phyloP scores from a whole-genome alignment of 495 filamentous ascomycete genomes.

The Penicillium samsonianum region DNA sequence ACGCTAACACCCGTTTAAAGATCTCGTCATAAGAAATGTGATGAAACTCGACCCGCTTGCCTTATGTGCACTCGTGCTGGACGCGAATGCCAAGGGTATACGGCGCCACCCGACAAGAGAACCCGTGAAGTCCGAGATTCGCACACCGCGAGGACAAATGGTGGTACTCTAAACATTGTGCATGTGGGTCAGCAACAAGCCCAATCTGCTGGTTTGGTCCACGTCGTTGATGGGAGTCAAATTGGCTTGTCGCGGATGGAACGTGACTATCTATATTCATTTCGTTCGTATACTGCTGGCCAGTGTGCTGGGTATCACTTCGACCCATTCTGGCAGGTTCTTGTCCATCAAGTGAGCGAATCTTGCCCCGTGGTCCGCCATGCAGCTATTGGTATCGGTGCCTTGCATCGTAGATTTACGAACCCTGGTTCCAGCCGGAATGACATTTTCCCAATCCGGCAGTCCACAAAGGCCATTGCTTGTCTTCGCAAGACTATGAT shows the following conservation, averaged over 20 bases:
- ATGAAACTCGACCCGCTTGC: conserved; percentile 58
- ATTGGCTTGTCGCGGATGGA: conserved; percentile 11
- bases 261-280: conserved; percentile 10
- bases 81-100: conserved; percentile 39
- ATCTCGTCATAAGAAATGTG: conserved; percentile 62
- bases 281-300: conserved; percentile 30
- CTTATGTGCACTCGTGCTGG: conserved; percentile 51
- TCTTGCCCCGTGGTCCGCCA: conserved; percentile 50
- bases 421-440: background rate
- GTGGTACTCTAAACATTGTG: background rate
- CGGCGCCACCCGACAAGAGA: conserved; percentile 4
- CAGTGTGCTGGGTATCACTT: conserved; percentile 45
- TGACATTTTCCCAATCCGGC: conserved; percentile 37
- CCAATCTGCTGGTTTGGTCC: background rate
- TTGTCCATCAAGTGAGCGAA: conserved; percentile 52
- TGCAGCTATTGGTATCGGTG: conserved; percentile 45
- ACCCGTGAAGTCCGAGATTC: conserved; percentile 10
- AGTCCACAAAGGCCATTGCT: conserved; percentile 50
- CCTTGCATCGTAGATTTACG: conserved; percentile 36
- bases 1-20: conserved; percentile 28
- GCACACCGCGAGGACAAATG: background rate
- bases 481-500: conserved; percentile 25
- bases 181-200: background rate
- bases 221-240: conserved; percentile 7
- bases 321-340: conserved; percentile 48